Evolutionary conservation across 208 protist genomes (phyloP).

Genomic region (Phytomonas serpens): DNA sequence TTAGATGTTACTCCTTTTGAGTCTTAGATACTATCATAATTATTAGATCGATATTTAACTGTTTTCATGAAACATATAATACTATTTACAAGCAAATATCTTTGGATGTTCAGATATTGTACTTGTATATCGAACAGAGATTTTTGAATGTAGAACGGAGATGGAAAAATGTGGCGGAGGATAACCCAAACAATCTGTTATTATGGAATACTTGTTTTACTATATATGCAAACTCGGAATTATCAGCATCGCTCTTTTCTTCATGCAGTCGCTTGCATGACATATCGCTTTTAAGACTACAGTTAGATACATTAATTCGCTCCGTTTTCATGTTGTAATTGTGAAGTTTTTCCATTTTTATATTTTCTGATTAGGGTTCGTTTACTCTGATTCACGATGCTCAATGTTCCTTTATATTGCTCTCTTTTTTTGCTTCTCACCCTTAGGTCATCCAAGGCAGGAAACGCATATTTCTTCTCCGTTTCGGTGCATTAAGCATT

Average conservation of each 20-base stretch:
- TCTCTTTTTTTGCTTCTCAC: conserved; percentile 1
- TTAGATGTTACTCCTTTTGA: background rate
- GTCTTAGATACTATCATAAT: background rate
- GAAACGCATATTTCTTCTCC: background rate
- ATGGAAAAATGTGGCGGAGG: background rate
- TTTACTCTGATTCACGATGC: background rate
- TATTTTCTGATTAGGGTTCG: background rate
- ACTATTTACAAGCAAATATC: background rate
- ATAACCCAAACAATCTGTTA: background rate
- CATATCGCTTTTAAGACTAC: background rate
- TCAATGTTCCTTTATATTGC: conserved; percentile 10
- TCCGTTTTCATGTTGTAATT: background rate
- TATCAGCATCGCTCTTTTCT: background rate
- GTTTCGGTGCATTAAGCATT: background rate
- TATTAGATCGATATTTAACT: background rate
- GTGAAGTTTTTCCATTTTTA: background rate
- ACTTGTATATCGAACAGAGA: background rate
- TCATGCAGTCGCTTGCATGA: background rate
- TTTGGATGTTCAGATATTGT: background rate
- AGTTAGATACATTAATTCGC: background rate
- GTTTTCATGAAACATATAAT: background rate
- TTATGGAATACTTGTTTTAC: background rate
- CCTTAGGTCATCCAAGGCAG: background rate
- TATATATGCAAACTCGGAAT: background rate
- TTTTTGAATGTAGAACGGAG: background rate